These are phyloP conservation scores for Calycina herbarum DNA, from an alignment of 2,329 filamentous ascomycete species.

Conservation along the genomic window DNA sequence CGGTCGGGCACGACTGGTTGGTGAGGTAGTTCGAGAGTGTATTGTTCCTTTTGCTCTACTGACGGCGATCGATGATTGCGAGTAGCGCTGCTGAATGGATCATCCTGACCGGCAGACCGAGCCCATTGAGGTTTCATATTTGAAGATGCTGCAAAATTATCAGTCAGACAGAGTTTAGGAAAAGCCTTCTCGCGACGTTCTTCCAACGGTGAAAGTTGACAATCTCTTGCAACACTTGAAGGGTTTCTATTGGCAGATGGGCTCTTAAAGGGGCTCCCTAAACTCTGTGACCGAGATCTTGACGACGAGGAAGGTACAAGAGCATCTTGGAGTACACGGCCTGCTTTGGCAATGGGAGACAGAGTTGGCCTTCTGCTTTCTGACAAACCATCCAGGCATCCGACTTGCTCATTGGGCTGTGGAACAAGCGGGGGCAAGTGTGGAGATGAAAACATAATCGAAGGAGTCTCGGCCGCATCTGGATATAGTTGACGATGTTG, in stretches of 20 bases:
- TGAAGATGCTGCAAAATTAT: slow-evolving; percentile 21
- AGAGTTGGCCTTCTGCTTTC: slow-evolving; percentile 26
- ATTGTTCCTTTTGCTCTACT: slow-evolving; percentile 27
- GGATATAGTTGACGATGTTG: slow-evolving; percentile 31
- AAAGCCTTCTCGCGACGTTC: slow-evolving; percentile 23
- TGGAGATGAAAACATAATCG: slow-evolving; percentile 38
- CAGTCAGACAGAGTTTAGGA: slow-evolving; percentile 28
- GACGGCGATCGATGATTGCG: slow-evolving; percentile 23
- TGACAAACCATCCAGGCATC: slow-evolving; percentile 14
- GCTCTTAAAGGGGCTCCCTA: slow-evolving; percentile 39
- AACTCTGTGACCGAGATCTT: slow-evolving; percentile 35
- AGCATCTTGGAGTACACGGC: slow-evolving; percentile 38
- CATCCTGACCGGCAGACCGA: slow-evolving; percentile 25
- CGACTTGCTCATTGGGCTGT: slow-evolving; percentile 19
- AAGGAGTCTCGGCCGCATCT: slow-evolving; percentile 33
- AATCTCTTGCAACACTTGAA: slow-evolving; percentile 25
- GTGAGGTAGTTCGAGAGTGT: slow-evolving; percentile 28
- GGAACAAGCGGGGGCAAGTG: slow-evolving; percentile 35
- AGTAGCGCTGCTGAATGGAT: slow-evolving; percentile 27
- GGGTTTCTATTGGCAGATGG: slow-evolving; percentile 31
- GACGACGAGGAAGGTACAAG: slow-evolving; percentile 34
- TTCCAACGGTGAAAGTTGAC: slow-evolving; percentile 20
- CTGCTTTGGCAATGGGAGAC: slow-evolving; percentile 35
- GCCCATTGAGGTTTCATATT: slow-evolving; percentile 19
- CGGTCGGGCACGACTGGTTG: slow-evolving; percentile 20